Percentiles rank a stretch among this genome's conserved stretches.
Conservation (phyloP, 257 asterid genomes). For the Solanum boliviense region DNA sequence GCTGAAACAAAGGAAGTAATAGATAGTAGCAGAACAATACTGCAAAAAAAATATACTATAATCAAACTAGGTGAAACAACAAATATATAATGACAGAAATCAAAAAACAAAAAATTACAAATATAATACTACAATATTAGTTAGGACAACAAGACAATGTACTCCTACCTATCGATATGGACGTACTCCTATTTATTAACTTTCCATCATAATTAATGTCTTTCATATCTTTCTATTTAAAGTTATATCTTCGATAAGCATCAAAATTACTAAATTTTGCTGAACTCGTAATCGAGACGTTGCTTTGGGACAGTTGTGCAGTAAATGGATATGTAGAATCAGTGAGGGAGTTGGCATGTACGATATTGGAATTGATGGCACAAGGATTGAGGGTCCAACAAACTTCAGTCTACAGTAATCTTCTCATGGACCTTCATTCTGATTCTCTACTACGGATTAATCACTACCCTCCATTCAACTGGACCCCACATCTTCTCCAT, state of each 20-base stretch:
- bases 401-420: constrained; percentile 20
- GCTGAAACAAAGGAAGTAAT: accelerated
- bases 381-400: constrained; percentile 35
- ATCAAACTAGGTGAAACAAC: not conserved
- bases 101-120: not conserved
- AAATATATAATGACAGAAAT: not conserved
- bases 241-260: accelerated
- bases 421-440: constrained; percentile 27
- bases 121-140: not conserved
- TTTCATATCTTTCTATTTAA: not conserved
- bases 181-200: not conserved
- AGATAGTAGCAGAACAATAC: not conserved
- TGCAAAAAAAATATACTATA: not conserved
- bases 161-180: not conserved
- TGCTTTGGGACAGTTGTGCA: constrained; percentile 21
- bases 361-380: constrained; percentile 48
- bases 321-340: constrained; percentile 42
- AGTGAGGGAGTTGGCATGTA: constrained; percentile 47
- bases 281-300: not conserved
- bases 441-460: constrained; percentile 65
- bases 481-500: not conserved
- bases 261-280: not conserved
- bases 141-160: not conserved
- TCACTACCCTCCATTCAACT: constrained; percentile 37
- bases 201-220: accelerated